Evolutionary conservation across 305 asterid genomes (phyloP).

Genomic region (Caryopteris hybrid): DNA sequence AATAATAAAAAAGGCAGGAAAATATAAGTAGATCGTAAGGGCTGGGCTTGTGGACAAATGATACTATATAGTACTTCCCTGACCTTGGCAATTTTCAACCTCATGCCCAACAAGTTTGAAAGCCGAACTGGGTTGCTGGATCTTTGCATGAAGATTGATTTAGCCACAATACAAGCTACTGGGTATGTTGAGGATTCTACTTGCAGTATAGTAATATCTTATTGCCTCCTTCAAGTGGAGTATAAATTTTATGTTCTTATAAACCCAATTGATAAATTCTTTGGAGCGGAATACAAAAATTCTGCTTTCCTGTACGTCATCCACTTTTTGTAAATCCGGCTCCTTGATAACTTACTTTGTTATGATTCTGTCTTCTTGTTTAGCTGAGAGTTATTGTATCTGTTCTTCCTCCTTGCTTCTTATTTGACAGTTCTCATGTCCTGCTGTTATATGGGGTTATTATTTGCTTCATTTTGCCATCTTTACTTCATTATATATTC

Average conservation of each 20-base stretch:
- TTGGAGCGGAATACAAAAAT: background rate
- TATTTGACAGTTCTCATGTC: background rate
- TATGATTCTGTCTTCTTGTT: constrained; percentile 2
- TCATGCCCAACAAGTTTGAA: no score
- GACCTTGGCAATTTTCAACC: no score
- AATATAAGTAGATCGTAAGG: background rate
- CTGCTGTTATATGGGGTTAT: background rate
- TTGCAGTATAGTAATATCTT: background rate
- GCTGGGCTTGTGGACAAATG: background rate
- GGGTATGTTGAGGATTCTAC: background rate
- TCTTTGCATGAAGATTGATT: background rate
- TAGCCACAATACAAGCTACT: background rate
- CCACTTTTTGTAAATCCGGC: background rate
- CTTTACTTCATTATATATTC: background rate
- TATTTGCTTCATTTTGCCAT: background rate
- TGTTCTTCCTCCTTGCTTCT: background rate
- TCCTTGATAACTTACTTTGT: background rate
- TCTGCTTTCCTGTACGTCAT: background rate
- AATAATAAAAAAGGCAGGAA: background rate
- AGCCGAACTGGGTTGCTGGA: background rate
- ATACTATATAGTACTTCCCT: background rate
- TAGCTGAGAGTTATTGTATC: background rate
- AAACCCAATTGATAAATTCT: background rate
- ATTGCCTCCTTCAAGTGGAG: background rate
- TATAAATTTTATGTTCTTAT: background rate